Evolutionary conservation across 2,329 filamentous ascomycete species (phyloP).

Genomic region (Fusarium algeriense): DNA sequence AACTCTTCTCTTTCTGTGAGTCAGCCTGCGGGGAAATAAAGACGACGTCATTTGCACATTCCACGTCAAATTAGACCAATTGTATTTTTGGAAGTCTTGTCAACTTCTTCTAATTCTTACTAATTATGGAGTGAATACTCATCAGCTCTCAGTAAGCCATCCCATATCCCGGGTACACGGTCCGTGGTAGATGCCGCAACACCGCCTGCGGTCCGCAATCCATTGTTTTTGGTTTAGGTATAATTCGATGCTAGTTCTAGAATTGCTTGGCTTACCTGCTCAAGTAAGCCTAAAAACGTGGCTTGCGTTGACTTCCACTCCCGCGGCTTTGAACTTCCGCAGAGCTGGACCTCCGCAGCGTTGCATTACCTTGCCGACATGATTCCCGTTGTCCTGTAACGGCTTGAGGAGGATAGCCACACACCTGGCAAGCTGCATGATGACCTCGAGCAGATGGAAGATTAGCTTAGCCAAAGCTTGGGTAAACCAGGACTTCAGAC

Average conservation of each 20-base stretch:
- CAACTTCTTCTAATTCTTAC: not conserved
- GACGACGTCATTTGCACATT: not conserved
- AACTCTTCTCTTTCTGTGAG: not conserved
- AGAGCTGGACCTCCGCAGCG: not conserved
- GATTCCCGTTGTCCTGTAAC: not conserved
- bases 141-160: slow-evolving; percentile 14
- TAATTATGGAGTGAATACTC: slow-evolving; percentile 4
- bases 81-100: not conserved
- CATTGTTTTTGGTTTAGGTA: not conserved
- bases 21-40: not conserved
- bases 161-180: not conserved
- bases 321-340: not conserved
- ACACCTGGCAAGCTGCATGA: not conserved
- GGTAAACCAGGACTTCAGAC: not conserved
- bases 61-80: not conserved
- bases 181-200: not conserved
- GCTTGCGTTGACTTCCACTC: not conserved
- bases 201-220: not conserved
- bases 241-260: not conserved
- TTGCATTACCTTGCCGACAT: not conserved
- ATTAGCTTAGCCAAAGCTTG: slow-evolving; percentile 6
- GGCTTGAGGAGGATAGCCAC: not conserved
- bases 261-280: not conserved
- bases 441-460: not conserved
- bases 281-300: not conserved